Evolutionary conservation across 2,329 filamentous ascomycete species (phyloP), one percentile per base, ranked within the genome.

Genomic region (Penicillium nordicum): DNA sequence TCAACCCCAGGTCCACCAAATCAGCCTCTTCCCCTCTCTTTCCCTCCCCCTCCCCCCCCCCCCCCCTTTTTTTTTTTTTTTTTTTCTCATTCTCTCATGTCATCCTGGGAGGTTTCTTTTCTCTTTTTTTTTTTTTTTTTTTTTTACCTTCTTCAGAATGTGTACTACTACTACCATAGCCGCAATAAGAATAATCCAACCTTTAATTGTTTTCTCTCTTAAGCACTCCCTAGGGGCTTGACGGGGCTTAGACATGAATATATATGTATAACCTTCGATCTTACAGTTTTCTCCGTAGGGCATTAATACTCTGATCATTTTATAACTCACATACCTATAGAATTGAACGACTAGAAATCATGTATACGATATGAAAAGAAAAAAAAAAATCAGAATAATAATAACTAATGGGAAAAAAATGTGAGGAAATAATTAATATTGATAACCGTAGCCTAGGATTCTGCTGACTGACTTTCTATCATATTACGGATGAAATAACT

Each of bases 131-230:
- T 12, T 12, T 12, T 5, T 0, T 30, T 30, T 11, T 32, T 32
- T 32, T 46, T 43, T 29, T 8, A 47, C 37, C 32, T 43, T 42
- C 37, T 43, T 37, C 34, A 16, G 32, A 50, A 27, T 30, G 34
- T 60, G 56, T 60, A 60, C 57, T 51, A 53, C 57, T 51, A 52
- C 25, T 60, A 59, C 41, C 18, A 46, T 34, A 53, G 21, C 36
- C 4, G 25, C 51, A 52, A 52, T 30, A 52, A n/a, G 12, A 46
- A 46, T 29, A 38, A 23, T 46, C 5, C 18, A 46, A 25, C 14
- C 5, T 14, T 21, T n/a, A 14, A 18, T 41, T 3, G 5, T 34
- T 32, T 40, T 23, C 16, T 23, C 5, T 23, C 5, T 11, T 3
- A 36, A 25, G 2, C 8, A 29, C 34, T 40, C 4, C 12, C n/a